A percentile compares a stretch with the other conserved stretches of the same genome.
Conservation (phyloP, 164 flowering plant genomes). For the Vitis amurensis region DNA sequence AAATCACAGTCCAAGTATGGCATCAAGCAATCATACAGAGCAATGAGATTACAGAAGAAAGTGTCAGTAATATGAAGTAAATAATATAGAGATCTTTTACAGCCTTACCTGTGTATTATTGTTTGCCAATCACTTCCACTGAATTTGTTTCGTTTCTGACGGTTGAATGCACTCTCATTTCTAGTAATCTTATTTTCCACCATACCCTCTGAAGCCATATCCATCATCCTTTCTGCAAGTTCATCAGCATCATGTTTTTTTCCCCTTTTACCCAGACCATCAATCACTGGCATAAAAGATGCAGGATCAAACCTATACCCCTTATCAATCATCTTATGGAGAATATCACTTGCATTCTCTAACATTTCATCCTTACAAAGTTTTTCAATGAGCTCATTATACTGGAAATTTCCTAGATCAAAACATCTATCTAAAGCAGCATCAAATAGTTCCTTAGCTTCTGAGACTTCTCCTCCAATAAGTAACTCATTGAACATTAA, state of each 20-base stretch:
- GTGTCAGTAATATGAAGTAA: background rate
- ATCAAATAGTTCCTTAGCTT: slow-evolving; percentile 62
- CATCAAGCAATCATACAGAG: background rate
- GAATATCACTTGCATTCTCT: slow-evolving; percentile 52
- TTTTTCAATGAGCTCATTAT: slow-evolving; percentile 61
- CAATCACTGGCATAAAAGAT: slow-evolving; percentile 84
- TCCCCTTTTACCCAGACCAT: slow-evolving; percentile 65
- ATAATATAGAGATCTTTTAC: background rate
- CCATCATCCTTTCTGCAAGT: slow-evolving; percentile 80
- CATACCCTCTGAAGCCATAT: slow-evolving; percentile 53
- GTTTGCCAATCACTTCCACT: slow-evolving; percentile 54
- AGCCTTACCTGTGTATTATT: slow-evolving; percentile 70
- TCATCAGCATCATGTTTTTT: slow-evolving; percentile 71
- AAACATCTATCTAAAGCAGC: slow-evolving; percentile 53
- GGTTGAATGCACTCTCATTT: slow-evolving; percentile 19
- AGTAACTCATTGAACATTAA: slow-evolving; percentile 73
- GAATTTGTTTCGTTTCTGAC: slow-evolving; percentile 23
- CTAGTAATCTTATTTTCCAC: slow-evolving; percentile 26
- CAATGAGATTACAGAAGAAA: background rate
- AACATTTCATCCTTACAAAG: slow-evolving; percentile 61
- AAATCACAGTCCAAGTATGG: background rate
- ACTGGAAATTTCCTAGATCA: slow-evolving; percentile 55
- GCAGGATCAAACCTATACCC: slow-evolving; percentile 78
- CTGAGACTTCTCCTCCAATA: slow-evolving; percentile 50
- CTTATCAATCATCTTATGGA: slow-evolving; percentile 55